Base-by-base conservation (phyloP, 2,329 filamentous ascomycete genomes). In the Zarea fungicola region DNA sequence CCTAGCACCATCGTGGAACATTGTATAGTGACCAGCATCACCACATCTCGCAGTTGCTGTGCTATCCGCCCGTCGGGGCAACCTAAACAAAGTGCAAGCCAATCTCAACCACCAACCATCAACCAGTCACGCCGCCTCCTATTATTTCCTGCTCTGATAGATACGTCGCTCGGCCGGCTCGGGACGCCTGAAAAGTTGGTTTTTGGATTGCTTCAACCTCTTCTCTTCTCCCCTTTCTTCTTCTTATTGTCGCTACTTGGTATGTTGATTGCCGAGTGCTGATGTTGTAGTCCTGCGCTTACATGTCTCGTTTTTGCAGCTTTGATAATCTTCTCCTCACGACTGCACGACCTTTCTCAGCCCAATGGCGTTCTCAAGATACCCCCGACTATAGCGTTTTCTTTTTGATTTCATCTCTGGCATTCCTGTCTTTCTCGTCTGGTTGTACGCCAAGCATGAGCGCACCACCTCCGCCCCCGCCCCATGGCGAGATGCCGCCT, bases 401-500 rank as follows among this genome's bases (percentile, higher is more conserved):
- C 10, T 49, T 43, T 36, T 21, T 37, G 10, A 42, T 35, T 18
- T 48, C 21, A 18, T 48, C 28, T 28, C 36, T 42, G 36, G 36
- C 45, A 28, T 35, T 43, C 34, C 46, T 49, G 18, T n/a, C 25
- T 34, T 29, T 19, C 29, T 35, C 29, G 21, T 23, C 37, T 21
- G 41, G 35, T 32, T 34, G 35, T 29, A 29, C 52, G 54, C 54
- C 43, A 54, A 59, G 49, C 48, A 77, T 76, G 71, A 76, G 69
- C 65, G 71, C 67, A 54, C 85, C 85, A 54, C 90, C 90, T 55
- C 89, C 89, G 57, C 88, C 87, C 56, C 90, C 90, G 63, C 89
- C 89, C 55, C 90, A 96, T 71, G 89, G 90, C 68, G 77, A 83
- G 62, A 85, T 83, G 57, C 87, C 89, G 42, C n/a, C n/a, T n/a